phyloP scores from a whole-genome alignment of 495 filamentous ascomycete genomes.

The Cenococcum geophilum region DNA sequence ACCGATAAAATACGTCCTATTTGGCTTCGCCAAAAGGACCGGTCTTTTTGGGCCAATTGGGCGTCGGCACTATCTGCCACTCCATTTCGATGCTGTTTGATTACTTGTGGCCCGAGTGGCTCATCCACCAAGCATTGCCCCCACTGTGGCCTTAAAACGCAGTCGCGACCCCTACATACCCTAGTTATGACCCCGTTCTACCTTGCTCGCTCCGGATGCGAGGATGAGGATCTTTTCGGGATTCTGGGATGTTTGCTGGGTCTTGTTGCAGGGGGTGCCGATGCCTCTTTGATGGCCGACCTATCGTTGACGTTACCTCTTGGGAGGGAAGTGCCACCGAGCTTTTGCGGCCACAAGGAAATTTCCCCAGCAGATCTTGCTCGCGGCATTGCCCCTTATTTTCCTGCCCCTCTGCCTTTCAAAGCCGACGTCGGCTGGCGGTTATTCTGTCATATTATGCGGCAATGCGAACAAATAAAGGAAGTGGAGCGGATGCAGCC shows the following conservation, averaged over 20 bases:
- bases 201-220: conserved; percentile 10
- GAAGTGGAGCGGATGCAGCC: neutral
- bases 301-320: conserved; percentile 21
- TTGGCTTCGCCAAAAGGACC: no score
- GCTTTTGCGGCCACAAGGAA: conserved; percentile 3
- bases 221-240: conserved; percentile 27
- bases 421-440: neutral
- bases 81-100: conserved; percentile 6
- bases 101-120: conserved; percentile 1
- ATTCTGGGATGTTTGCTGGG: conserved; percentile 21
- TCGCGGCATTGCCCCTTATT: neutral
- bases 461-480: neutral
- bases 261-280: neutral
- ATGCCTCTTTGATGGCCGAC: conserved; percentile 19
- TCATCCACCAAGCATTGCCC: conserved; percentile 15
- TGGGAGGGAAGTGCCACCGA: neutral
- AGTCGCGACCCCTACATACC: conserved; percentile 22
- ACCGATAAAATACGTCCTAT: no score
- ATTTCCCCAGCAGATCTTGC: conserved; percentile 4
- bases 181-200: conserved; percentile 25
- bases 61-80: conserved; percentile 15
- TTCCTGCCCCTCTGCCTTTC: neutral
- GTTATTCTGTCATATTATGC: neutral
- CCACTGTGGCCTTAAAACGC: conserved; percentile 18
- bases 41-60: no score